A percentile compares a stretch with the other conserved stretches of the same genome.
Evolutionary conservation across 768 basidiomycete genomes (phyloP).

Genomic region (Galerina sulciceps): DNA sequence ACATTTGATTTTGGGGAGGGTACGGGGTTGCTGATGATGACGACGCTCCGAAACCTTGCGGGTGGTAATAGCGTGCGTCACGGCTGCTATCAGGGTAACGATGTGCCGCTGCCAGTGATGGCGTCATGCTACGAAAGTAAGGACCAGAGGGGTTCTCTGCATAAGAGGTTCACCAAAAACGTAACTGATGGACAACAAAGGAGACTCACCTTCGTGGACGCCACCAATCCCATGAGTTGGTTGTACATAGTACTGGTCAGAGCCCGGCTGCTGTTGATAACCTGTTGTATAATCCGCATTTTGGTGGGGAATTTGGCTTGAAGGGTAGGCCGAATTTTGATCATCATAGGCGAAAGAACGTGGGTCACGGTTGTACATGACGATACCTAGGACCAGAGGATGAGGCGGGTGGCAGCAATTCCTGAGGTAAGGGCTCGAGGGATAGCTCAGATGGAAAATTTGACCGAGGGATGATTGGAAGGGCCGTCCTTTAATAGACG

Average conservation of each 20-base stretch:
- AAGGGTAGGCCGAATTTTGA: conserved; percentile 31
- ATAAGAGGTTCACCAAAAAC: conserved; percentile 6
- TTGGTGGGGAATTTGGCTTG: conserved; percentile 31
- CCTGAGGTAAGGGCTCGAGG: conserved; percentile 13
- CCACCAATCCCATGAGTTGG: conserved; percentile 24
- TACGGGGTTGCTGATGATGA: conserved; percentile 22
- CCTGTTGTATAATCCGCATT: conserved; percentile 33
- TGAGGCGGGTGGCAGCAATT: background rate
- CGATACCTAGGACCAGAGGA: conserved; percentile 25
- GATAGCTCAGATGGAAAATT: conserved; percentile 24
- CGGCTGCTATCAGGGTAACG: conserved; percentile 32
- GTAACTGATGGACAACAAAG: background rate
- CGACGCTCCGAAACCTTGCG: conserved; percentile 25
- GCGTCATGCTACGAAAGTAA: conserved; percentile 43
- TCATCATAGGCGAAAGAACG: conserved; percentile 49
- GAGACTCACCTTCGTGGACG: conserved; percentile 27
- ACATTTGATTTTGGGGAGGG: conserved; percentile 21
- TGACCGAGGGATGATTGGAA: conserved; percentile 29
- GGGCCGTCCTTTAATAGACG: conserved; percentile 49
- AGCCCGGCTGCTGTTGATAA: conserved; percentile 36
- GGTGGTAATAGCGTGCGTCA: conserved; percentile 27
- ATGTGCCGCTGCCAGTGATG: conserved; percentile 31
- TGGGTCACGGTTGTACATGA: conserved; percentile 44
- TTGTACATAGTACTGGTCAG: conserved; percentile 38
- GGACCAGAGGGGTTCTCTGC: conserved; percentile 23